Percentiles rank a stretch among this genome's conserved stretches.
These are phyloP conservation scores for Chytriomyces sp. DNA, from an alignment of 192 early-diverging fungal genomes.

Conservation along the genomic window DNA sequence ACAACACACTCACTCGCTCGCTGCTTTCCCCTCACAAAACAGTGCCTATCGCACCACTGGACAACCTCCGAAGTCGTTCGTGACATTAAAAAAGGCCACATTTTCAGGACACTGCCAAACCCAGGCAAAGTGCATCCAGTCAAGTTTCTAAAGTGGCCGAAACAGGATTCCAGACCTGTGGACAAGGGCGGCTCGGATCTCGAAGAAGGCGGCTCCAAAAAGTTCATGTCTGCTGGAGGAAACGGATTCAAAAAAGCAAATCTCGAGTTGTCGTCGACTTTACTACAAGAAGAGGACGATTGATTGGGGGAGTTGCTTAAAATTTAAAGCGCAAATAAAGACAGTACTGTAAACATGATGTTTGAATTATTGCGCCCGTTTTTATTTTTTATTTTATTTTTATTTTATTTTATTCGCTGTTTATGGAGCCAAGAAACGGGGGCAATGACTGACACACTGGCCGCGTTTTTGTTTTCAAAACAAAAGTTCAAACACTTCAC, in stretches of 20 bases:
- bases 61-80: constrained; percentile 9
- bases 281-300: neutral
- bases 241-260: neutral
- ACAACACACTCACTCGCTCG: neutral
- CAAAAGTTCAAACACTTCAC: no score
- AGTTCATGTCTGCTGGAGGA: neutral
- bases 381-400: constrained; percentile 8
- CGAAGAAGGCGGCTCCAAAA: no score
- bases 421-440: neutral
- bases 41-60: constrained; percentile 11
- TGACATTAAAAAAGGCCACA: neutral
- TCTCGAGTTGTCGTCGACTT: neutral
- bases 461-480: no score
- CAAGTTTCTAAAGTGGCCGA: neutral
- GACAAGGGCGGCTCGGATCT: neutral
- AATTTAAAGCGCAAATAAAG: no score
- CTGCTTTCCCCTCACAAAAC: neutral
- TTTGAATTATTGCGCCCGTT: neutral
- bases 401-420: neutral
- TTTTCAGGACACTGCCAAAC: neutral
- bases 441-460: no score
- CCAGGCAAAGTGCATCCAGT: constrained; percentile 9
- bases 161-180: neutral
- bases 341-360: neutral
- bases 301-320: no score